phyloP scores from a whole-genome alignment of 345 rosid species.

The Microthlaspi erraticum region DNA sequence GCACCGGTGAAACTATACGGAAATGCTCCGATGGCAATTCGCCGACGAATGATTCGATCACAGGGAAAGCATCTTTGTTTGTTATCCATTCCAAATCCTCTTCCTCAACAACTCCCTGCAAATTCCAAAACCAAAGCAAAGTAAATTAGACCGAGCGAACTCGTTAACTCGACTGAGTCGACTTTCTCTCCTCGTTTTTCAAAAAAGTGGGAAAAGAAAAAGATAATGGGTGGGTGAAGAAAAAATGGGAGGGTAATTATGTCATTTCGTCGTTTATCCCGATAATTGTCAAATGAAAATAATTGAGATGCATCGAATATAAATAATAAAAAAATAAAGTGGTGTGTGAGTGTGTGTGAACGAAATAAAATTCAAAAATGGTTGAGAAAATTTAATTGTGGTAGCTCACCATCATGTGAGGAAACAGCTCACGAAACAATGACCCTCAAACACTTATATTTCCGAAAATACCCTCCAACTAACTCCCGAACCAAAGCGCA shows the following conservation, averaged over 20 bases:
- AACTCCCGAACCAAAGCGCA: not conserved
- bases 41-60: constrained; percentile 64
- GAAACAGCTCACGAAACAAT: constrained; percentile 59
- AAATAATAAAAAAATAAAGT: not conserved
- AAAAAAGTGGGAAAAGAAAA: not conserved
- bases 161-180: constrained; percentile 28
- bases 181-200: constrained; percentile 12
- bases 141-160: constrained; percentile 28
- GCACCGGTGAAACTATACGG: constrained; percentile 31
- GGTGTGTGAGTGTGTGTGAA: not conserved
- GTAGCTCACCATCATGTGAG: constrained; percentile 52
- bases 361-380: not conserved
- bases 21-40: constrained; percentile 38
- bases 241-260: constrained; percentile 16
- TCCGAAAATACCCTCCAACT: constrained; percentile 46
- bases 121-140: not conserved
- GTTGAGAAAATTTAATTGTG: constrained; percentile 46
- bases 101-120: constrained; percentile 60
- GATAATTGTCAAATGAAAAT: constrained; percentile 6
- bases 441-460: not conserved
- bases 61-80: constrained; percentile 76
- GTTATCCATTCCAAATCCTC: constrained; percentile 90
- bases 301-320: constrained; percentile 23
- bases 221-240: not conserved
- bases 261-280: not conserved